Evolutionary conservation across 345 rosid genomes (phyloP).

Genomic region (Rhizophora apiculata): DNA sequence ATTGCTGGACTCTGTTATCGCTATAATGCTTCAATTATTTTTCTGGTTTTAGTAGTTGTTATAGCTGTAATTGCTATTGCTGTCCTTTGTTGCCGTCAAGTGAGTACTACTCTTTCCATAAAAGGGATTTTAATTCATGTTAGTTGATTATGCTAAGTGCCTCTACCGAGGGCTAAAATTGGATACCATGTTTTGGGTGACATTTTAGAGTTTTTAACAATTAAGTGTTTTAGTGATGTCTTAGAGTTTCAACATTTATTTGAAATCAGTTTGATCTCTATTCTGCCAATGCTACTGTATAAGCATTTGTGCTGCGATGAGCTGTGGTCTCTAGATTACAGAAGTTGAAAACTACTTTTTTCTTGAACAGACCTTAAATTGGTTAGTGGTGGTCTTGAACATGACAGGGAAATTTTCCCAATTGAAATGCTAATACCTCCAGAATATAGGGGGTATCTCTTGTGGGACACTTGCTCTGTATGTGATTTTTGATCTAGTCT

Average conservation of each 20-base stretch:
- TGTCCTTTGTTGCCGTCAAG: constrained; percentile 66
- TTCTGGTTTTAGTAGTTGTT: constrained; percentile 44
- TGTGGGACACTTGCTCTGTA: neutral
- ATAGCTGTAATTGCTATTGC: constrained; percentile 53
- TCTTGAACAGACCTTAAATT: neutral
- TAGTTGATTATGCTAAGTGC: too few relatives aligned
- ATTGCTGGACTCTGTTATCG: constrained; percentile 66
- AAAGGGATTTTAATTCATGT: neutral
- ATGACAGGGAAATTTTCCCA: too few relatives aligned
- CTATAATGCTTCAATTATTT: constrained; percentile 44
- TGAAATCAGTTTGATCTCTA: neutral
- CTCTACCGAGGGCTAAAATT: too few relatives aligned
- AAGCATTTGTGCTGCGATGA: too few relatives aligned
- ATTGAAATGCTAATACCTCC: too few relatives aligned
- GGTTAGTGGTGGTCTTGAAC: too few relatives aligned
- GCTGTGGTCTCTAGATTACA: neutral
- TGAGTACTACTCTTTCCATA: constrained; percentile 27
- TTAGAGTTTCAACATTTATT: neutral
- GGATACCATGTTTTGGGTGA: too few relatives aligned
- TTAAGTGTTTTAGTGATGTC: neutral
- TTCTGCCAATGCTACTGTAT: too few relatives aligned
- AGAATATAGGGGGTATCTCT: neutral
- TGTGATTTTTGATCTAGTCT: neutral
- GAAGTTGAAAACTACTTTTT: neutral
- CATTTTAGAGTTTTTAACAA: too few relatives aligned